phyloP scores from a whole-genome alignment of 345 rosid genomes.

The Rhizophora mangle region DNA sequence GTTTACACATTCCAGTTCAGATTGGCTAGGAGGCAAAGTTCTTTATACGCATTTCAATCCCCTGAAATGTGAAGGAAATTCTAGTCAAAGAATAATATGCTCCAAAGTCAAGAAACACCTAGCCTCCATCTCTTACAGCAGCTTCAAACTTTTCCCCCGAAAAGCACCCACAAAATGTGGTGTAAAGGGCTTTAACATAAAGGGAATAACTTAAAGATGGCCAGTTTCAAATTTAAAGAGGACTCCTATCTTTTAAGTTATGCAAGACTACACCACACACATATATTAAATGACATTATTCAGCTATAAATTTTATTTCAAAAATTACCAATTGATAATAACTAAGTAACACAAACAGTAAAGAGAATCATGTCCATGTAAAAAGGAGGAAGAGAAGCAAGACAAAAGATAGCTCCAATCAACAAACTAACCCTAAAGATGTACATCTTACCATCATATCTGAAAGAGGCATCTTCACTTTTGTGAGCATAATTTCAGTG shows the following conservation, averaged over 20 bases:
- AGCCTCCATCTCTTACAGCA: not conserved
- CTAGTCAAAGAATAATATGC: not conserved
- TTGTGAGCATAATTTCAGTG: slow-evolving; percentile 99
- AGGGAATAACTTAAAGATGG: slow-evolving; percentile 1
- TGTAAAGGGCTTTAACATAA: not conserved
- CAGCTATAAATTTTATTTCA: too few species aligned
- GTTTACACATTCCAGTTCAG: too few species aligned
- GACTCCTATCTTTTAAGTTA: not conserved
- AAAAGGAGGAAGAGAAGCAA: not conserved
- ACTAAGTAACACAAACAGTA: not conserved
- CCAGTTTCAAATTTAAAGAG: not conserved
- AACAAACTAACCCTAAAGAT: not conserved
- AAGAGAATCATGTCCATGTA: not conserved
- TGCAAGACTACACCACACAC: not conserved
- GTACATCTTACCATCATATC: slow-evolving; percentile 92
- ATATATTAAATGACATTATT: not conserved
- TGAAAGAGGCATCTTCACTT: slow-evolving; percentile 97
- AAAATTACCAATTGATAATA: not conserved
- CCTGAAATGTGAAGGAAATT: not conserved
- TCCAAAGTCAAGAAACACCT: not conserved
- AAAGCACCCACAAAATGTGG: slow-evolving; percentile 1
- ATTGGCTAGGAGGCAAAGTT: not conserved
- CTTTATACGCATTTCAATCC: not conserved
- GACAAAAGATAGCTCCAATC: not conserved
- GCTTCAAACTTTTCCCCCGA: not conserved